Conservation (phyloP, 2,329 filamentous ascomycete species). For the Neofusicoccum laricinum region DNA sequence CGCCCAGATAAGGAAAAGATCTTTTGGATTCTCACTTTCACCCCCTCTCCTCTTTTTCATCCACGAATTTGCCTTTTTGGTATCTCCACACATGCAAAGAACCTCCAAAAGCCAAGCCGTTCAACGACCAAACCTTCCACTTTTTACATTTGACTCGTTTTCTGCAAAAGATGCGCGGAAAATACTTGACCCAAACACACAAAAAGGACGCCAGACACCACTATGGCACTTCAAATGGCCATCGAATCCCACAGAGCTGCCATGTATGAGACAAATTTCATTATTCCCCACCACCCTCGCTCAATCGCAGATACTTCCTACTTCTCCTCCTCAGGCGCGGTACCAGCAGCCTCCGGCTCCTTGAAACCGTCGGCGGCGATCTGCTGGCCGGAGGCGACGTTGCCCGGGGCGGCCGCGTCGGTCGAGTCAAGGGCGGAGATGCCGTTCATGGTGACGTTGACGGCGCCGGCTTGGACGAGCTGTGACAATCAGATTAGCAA, state of each 20-base stretch:
- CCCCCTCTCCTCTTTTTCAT: neutral
- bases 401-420: neutral
- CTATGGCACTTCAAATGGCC: neutral
- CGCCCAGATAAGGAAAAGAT: neutral
- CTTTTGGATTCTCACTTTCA: neutral
- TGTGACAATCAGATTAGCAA: conserved; percentile 22
- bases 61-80: neutral
- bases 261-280: neutral
- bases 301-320: neutral
- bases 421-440: conserved; percentile 59
- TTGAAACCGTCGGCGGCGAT: conserved; percentile 15
- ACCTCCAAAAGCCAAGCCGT: neutral
- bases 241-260: neutral
- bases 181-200: neutral
- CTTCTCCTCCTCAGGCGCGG: neutral
- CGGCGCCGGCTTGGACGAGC: conserved; percentile 90
- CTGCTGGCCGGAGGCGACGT: conserved; percentile 6
- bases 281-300: neutral
- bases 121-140: neutral
- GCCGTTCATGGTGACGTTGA: conserved; percentile 78
- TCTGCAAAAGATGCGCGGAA: neutral
- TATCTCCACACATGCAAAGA: neutral
- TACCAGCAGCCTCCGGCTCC: conserved; percentile 16
- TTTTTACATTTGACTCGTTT: neutral
- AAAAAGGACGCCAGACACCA: neutral